phyloP scores from a whole-genome alignment of 305 asterid species.

The Fraxinus xanthoxyloides region DNA sequence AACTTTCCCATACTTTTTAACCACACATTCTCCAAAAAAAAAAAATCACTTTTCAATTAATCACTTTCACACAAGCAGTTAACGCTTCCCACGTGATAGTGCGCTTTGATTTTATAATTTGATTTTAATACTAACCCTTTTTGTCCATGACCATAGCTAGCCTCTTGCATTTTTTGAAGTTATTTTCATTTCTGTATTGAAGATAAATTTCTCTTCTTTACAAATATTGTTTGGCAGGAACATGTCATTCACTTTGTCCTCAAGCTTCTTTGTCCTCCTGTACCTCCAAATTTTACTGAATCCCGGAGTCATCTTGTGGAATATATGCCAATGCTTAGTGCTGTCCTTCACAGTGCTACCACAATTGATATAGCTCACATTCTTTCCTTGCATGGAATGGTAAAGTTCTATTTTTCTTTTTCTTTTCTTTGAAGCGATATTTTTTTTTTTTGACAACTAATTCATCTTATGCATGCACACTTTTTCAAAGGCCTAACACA shows the following conservation, averaged over 20 bases:
- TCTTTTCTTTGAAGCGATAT: neutral
- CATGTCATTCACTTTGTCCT: slow-evolving; percentile 20
- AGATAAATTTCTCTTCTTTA: neutral
- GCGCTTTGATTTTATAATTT: neutral
- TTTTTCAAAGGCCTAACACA: neutral
- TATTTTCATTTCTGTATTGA: neutral
- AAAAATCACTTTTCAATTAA: neutral
- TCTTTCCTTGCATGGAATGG: slow-evolving; percentile 31
- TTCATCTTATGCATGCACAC: neutral
- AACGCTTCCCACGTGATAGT: neutral
- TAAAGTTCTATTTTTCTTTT: neutral
- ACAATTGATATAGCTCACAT: slow-evolving; percentile 25
- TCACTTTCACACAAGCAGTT: neutral
- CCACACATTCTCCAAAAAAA: neutral
- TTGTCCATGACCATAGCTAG: neutral
- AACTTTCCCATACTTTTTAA: neutral
- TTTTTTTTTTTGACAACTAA: neutral
- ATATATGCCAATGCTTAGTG: slow-evolving; percentile 24
- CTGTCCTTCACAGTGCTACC: slow-evolving; percentile 23
- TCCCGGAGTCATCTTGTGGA: slow-evolving; percentile 26
- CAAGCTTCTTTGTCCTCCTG: slow-evolving; percentile 28
- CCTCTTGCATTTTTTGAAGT: neutral
- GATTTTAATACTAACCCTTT: neutral
- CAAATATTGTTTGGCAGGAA: slow-evolving; percentile 22
- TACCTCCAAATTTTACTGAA: slow-evolving; percentile 22